These are phyloP conservation scores for Globisporangium recalcitrans DNA, from an alignment of 352 stramenopile genomes.

Conservation along the genomic window DNA sequence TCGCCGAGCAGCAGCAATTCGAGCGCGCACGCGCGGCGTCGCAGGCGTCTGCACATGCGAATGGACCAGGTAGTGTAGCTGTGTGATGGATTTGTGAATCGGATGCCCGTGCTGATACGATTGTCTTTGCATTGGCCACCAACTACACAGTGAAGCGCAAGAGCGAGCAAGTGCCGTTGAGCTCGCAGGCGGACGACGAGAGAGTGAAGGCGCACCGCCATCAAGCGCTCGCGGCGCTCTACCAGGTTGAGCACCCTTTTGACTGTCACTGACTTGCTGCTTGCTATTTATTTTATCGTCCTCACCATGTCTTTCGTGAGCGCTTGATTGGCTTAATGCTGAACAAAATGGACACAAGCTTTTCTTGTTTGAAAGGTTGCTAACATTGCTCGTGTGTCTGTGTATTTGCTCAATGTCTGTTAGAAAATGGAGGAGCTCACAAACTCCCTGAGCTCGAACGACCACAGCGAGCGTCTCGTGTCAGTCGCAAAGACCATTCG, in stretches of 20 bases:
- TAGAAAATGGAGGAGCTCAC: conserved; percentile 76
- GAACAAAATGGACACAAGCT: background rate
- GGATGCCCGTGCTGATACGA: background rate
- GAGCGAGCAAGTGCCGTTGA: conserved; percentile 24
- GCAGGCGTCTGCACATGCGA: background rate
- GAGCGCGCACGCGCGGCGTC: conserved; percentile 10
- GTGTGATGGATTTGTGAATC: background rate
- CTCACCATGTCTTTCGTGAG: conserved; percentile 9
- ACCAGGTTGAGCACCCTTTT: conserved; percentile 64
- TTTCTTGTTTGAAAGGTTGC: background rate
- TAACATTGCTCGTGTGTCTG: conserved; percentile 8
- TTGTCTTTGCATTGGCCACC: background rate
- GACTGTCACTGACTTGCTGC: conserved; percentile 22
- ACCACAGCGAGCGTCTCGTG: conserved; percentile 55
- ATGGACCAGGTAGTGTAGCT: conserved; percentile 22
- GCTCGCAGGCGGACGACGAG: conserved; percentile 29
- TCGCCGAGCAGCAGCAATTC: conserved; percentile 24
- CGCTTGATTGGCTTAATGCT: background rate
- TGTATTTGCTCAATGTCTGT: conserved; percentile 1
- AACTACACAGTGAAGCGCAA: conserved; percentile 45
- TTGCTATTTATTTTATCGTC: conserved; percentile 8
- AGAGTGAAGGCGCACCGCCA: conserved; percentile 37
- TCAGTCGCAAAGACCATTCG: conserved; percentile 56
- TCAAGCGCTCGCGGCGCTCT: conserved; percentile 56
- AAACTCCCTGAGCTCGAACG: conserved; percentile 41